Evolutionary conservation across 2,329 filamentous ascomycete genomes (phyloP).

Genomic region (Colletotrichum limetticola): DNA sequence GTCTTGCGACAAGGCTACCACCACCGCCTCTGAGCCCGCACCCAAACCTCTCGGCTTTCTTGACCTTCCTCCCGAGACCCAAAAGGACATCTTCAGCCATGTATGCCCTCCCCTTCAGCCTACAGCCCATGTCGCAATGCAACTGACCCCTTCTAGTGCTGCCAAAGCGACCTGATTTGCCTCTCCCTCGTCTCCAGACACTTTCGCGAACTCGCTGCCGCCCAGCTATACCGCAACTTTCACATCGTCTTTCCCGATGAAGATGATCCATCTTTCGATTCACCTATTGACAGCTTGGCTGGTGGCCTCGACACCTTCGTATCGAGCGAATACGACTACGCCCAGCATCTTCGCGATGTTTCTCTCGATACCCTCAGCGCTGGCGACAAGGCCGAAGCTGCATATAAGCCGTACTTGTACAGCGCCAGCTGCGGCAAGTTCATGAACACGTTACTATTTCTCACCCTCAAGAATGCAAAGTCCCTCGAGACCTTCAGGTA

Average conservation of each 20-base stretch:
- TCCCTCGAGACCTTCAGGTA: slow-evolving; percentile 68
- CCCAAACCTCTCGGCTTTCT: slow-evolving; percentile 46
- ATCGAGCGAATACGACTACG: slow-evolving; percentile 73
- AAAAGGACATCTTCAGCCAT: slow-evolving; percentile 59
- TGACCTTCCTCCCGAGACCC: slow-evolving; percentile 58
- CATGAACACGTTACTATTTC: slow-evolving; percentile 68
- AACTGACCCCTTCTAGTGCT: slow-evolving; percentile 52
- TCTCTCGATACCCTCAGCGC: slow-evolving; percentile 65
- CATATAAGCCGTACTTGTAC: slow-evolving; percentile 65
- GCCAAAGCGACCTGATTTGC: slow-evolving; percentile 63
- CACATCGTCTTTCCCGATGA: slow-evolving; percentile 71
- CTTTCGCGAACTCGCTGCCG: slow-evolving; percentile 67
- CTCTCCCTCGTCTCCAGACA: slow-evolving; percentile 68
- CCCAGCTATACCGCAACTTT: slow-evolving; percentile 69
- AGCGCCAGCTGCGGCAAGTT: slow-evolving; percentile 70
- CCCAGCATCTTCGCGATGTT: slow-evolving; percentile 65
- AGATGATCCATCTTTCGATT: slow-evolving; percentile 62
- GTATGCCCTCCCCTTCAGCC: slow-evolving; percentile 44
- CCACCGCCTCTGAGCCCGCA: slow-evolving; percentile 33
- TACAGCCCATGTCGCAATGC: slow-evolving; percentile 21
- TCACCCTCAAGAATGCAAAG: slow-evolving; percentile 65
- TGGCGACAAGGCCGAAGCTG: slow-evolving; percentile 62
- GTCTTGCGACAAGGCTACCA: slow-evolving; percentile 43
- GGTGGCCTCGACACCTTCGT: slow-evolving; percentile 70
- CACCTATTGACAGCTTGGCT: slow-evolving; percentile 66